Percentiles rank a stretch among this genome's conserved stretches.
Evolutionary conservation across 2,329 filamentous ascomycete species (phyloP).

Genomic region (Fusarium nygamai): DNA sequence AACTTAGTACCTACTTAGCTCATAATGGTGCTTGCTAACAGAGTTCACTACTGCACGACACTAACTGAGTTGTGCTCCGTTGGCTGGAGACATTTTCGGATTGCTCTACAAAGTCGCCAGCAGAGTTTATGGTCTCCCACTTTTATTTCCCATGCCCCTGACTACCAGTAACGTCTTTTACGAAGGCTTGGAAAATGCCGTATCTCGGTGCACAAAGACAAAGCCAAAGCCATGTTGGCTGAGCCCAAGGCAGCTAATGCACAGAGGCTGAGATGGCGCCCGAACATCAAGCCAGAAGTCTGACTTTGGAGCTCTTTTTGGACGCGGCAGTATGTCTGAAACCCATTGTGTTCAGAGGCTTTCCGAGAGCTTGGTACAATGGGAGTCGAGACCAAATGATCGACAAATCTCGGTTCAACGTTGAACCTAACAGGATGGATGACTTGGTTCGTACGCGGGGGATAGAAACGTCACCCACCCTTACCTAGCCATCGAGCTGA

Average conservation of each 20-base stretch:
- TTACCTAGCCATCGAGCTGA: not conserved
- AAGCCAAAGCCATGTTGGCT: not conserved
- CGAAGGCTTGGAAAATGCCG: not conserved
- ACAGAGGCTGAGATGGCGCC: not conserved
- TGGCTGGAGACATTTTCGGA: not conserved
- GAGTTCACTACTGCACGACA: conserved; percentile 4
- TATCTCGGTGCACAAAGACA: not conserved
- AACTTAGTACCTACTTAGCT: not conserved
- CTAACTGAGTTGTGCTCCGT: not conserved
- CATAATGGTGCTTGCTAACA: not conserved
- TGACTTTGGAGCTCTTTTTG: not conserved
- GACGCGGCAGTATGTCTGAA: not conserved
- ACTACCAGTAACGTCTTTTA: conserved; percentile 9
- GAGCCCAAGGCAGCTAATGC: not conserved
- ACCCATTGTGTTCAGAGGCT: not conserved
- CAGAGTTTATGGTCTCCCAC: conserved; percentile 5
- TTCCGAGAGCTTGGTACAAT: conserved; percentile 1
- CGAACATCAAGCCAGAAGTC: not conserved
- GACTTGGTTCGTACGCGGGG: not conserved
- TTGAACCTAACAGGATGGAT: not conserved
- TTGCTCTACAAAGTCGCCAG: not conserved
- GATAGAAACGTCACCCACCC: not conserved
- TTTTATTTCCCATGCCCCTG: conserved; percentile 1
- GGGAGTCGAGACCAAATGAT: not conserved
- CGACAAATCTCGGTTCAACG: not conserved